Evolutionary conservation across 73 alveolate genomes (phyloP).

Genomic region (Effrenium voratum): DNA sequence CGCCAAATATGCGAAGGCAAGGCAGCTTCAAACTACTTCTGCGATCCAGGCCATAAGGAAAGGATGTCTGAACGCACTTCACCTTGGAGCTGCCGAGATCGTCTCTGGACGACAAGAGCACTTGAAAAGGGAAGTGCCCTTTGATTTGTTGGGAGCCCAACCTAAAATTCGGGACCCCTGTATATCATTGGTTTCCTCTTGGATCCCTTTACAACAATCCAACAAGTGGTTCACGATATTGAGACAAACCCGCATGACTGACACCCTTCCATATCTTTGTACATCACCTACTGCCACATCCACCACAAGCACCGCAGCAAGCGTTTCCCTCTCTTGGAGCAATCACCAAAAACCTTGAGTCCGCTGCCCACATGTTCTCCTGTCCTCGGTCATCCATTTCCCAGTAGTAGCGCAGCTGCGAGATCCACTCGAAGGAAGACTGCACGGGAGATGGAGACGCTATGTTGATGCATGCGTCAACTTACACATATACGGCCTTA

Average conservation of each 20-base stretch:
- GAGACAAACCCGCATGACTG: too few species aligned
- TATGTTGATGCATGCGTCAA: background rate
- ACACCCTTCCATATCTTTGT: too few species aligned
- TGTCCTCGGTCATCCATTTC: slow-evolving; percentile 95
- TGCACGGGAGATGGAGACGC: background rate
- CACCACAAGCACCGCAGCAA: too few species aligned
- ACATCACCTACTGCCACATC: too few species aligned
- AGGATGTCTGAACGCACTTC: slow-evolving; percentile 96
- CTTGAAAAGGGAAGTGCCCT: background rate
- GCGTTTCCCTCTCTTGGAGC: background rate
- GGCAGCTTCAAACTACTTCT: background rate
- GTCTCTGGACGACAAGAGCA: background rate
- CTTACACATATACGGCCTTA: slow-evolving; percentile 29
- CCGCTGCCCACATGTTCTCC: slow-evolving; percentile 89
- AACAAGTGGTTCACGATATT: too few species aligned
- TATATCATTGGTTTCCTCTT: too few species aligned
- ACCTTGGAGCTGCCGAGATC: slow-evolving; percentile 95
- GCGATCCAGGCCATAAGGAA: slow-evolving; percentile 61
- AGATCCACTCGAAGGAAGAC: slow-evolving; percentile 99
- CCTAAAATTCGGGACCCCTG: too few species aligned
- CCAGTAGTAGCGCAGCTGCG: slow-evolving; percentile 99
- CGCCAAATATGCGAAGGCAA: background rate
- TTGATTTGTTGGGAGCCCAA: too few species aligned
- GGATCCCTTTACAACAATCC: too few species aligned
- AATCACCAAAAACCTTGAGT: background rate